Base-by-base conservation (phyloP, 495 filamentous ascomycete genomes). In the Annulohypoxylon moriforme region DNA sequence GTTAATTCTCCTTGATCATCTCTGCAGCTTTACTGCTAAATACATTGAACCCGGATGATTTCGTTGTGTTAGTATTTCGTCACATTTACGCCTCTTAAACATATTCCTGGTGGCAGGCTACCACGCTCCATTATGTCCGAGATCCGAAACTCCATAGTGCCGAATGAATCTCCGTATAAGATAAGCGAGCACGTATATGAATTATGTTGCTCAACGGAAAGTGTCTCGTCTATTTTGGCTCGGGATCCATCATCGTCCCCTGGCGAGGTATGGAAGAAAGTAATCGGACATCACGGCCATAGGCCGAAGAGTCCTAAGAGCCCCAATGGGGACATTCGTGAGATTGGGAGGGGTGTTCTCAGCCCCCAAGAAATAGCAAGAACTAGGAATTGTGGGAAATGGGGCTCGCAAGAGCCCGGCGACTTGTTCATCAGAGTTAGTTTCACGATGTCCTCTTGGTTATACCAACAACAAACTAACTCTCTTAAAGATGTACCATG, bases 351-450 rank as follows among this genome's bases (percentile, higher is more conserved):
- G 52, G 66, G 71, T 10, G 42, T 57, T 1, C 68, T 79, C 4
- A 62, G 77, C 1, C 34, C 75, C 3, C 78, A 86, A 38, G 83
- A 87, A 47, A 75, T 91, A 16, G 75, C 85, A 40, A 83, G 77
- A 52, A 88, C 89, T 5, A 72, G 77, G 1, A 73, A 80, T 68
- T 93, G 90, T 75, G 92, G 91, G 44, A 88, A 87, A 55, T 94
- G 91, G 87, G 92, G 90, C 0, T 76, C 83, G 4, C 79, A 85
- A 5, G 72, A 84, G 60, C 91, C 91, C 0, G 91, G 90, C 71
- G 83, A 89, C 46, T 78, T 94, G 8, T 94, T 94, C 72, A 79
- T 93, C 16, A 81, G 81, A 76, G 89, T 88, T 46, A 63, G 76
- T 75, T 24, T 44, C 14, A 7, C 18, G 11, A 36, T 16, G 16